Conservation (phyloP, 345 rosid genomes). For the Diplotaxis tenuifolia region DNA sequence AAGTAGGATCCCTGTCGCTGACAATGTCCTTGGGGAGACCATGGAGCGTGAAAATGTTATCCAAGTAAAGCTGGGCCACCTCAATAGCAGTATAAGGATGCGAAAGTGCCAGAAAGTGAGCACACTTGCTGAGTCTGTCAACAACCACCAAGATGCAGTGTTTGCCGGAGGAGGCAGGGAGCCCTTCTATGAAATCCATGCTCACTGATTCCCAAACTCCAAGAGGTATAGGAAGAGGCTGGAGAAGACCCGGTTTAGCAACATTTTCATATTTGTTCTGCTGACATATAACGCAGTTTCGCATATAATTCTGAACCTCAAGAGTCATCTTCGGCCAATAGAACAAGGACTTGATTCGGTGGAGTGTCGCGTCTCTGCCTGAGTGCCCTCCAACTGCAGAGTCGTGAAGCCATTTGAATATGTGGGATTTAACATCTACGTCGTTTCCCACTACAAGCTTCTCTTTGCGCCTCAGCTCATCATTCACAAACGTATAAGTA, state of each 20-base stretch:
- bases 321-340: background rate
- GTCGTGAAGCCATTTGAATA: background rate
- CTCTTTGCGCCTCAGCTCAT: background rate
- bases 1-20: background rate
- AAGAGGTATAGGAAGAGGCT: background rate
- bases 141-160: no score
- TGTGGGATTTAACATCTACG: background rate
- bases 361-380: background rate
- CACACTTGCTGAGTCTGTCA: no score
- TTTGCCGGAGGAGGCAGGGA: no score
- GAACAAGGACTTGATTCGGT: background rate
- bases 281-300: background rate
- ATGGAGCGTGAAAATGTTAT: background rate
- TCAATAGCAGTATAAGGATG: background rate
- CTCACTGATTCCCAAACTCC: background rate
- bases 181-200: background rate
- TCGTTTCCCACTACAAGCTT: background rate
- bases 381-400: no score
- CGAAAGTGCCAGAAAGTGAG: background rate
- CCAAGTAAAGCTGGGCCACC: background rate
- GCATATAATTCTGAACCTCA: background rate
- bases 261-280: background rate
- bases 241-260: background rate
- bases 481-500: background rate
- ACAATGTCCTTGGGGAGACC: no score